phyloP scores from a whole-genome alignment of 148 eudicot genomes.

The Hydrangea macrophylla region DNA sequence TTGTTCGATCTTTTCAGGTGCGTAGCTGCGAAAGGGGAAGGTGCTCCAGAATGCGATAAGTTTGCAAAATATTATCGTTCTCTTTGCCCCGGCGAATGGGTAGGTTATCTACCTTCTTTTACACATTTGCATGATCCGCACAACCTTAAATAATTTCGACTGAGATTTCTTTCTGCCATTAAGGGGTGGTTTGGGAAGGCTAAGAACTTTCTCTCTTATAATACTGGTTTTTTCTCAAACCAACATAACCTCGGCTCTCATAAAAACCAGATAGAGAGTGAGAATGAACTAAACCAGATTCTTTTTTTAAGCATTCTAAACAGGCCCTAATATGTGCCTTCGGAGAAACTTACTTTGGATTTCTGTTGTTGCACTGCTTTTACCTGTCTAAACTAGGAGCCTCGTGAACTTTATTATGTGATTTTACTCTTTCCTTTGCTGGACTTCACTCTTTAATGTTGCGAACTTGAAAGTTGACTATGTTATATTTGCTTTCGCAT shows the following conservation, averaged over 20 bases:
- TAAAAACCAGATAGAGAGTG: too few relatives aligned
- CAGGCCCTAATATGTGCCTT: too few relatives aligned
- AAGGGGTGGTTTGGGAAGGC: background rate
- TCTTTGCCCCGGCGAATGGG: constrained; percentile 70
- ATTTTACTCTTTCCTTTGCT: background rate
- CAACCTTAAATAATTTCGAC: background rate
- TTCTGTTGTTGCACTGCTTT: background rate
- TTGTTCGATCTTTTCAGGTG: constrained; percentile 24
- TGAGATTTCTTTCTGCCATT: background rate
- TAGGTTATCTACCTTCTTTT: constrained; percentile 19
- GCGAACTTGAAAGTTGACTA: constrained; percentile 1
- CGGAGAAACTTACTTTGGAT: background rate
- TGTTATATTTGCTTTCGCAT: constrained; percentile 9
- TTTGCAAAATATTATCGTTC: constrained; percentile 56
- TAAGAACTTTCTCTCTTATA: background rate
- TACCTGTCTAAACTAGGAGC: background rate
- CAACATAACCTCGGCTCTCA: too few relatives aligned
- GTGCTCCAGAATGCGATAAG: constrained; percentile 55
- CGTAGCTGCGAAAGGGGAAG: constrained; percentile 54
- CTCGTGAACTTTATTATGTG: background rate
- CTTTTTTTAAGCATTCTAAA: background rate
- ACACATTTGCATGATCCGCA: background rate
- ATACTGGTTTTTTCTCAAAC: too few relatives aligned
- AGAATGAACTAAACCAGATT: background rate
- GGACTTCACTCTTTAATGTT: background rate